phyloP scores from a whole-genome alignment of 257 asterid species.

The Nicotiana paniculata region DNA sequence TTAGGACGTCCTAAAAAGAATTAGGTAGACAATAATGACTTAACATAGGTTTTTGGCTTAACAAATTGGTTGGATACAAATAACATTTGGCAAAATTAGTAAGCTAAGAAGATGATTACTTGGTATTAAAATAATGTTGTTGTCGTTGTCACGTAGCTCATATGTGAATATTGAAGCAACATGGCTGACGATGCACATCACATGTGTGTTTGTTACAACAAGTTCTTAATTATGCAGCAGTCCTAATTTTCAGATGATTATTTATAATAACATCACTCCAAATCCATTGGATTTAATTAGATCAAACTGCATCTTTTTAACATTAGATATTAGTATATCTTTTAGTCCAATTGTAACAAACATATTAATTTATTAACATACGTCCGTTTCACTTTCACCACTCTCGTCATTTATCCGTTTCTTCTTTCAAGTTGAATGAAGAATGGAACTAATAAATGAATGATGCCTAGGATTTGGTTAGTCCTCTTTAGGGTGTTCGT shows the following conservation, averaged over 20 bases:
- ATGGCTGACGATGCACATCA: slow-evolving; percentile 43
- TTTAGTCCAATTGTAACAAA: no score
- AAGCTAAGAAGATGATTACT: slow-evolving; percentile 17
- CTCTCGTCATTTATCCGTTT: background rate
- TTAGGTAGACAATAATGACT: slow-evolving; percentile 20
- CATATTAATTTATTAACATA: no score
- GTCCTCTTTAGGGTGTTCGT: background rate
- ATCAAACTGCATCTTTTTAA: background rate
- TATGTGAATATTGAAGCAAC: slow-evolving; percentile 35
- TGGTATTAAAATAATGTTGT: slow-evolving; percentile 17
- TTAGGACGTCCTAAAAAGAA: background rate
- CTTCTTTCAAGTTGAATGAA: background rate
- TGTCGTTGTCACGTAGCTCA: background rate
- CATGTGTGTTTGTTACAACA: slow-evolving; percentile 39
- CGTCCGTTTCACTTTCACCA: background rate
- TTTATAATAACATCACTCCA: background rate
- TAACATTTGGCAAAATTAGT: slow-evolving; percentile 22
- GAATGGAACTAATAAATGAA: background rate
- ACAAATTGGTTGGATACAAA: slow-evolving; percentile 6
- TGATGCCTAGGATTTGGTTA: background rate
- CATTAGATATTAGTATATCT: background rate
- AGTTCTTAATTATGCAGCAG: background rate
- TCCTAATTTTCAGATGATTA: background rate
- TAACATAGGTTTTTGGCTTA: background rate
- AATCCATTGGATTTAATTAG: background rate